These are phyloP conservation scores for Diaporthe citrichinensis DNA, from an alignment of 2,329 filamentous ascomycete species.

Conservation along the genomic window DNA sequence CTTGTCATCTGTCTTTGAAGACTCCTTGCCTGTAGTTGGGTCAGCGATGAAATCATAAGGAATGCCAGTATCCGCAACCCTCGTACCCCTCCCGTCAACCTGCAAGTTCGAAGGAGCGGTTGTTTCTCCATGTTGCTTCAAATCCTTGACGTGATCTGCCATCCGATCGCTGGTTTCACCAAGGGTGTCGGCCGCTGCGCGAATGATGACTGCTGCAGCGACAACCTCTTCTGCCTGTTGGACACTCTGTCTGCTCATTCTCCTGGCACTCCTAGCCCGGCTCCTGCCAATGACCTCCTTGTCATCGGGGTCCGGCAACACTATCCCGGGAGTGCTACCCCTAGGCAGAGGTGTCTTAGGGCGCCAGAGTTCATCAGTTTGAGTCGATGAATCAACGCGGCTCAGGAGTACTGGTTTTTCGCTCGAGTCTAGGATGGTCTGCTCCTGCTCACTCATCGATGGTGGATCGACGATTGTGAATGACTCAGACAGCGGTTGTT, in stretches of 20 bases:
- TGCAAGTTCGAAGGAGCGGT: conserved; percentile 40
- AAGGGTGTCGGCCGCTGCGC: conserved; percentile 64
- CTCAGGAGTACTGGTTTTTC: conserved; percentile 40
- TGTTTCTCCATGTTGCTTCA: conserved; percentile 43
- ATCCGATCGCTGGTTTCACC: conserved; percentile 43
- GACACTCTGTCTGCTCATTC: conserved; percentile 60
- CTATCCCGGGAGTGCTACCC: conserved; percentile 62
- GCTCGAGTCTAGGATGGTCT: not conserved
- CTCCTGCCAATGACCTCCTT: conserved; percentile 56
- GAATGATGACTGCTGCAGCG: conserved; percentile 68
- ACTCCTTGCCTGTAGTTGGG: conserved; percentile 67
- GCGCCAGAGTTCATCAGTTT: conserved; percentile 47
- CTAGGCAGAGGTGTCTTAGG: conserved; percentile 43
- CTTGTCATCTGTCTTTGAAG: conserved; percentile 54
- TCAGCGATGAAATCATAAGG: conserved; percentile 66
- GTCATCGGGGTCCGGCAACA: conserved; percentile 60
- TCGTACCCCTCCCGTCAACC: conserved; percentile 36
- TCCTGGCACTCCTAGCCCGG: conserved; percentile 59
- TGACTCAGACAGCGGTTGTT: conserved; percentile 43
- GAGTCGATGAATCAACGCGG: conserved; percentile 49
- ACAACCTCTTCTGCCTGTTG: conserved; percentile 66
- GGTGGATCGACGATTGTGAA: conserved; percentile 42
- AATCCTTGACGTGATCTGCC: conserved; percentile 46
- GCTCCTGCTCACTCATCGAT: conserved; percentile 32
- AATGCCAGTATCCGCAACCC: conserved; percentile 39